Conservation (phyloP, 208 protist genomes). For the Leishmania guyanensis region DNA sequence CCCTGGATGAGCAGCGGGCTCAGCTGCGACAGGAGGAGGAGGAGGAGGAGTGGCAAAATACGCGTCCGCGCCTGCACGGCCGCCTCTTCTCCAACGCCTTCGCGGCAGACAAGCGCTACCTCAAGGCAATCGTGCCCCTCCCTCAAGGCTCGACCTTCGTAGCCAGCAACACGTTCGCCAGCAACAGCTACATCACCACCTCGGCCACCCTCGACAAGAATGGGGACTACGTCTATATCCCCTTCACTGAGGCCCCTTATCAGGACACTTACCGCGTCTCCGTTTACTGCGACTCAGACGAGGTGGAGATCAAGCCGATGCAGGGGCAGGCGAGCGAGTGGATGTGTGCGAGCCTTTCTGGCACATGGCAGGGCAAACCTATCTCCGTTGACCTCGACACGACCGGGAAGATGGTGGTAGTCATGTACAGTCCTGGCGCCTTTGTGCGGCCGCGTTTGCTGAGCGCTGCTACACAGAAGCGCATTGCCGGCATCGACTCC, state of each 20-base stretch:
- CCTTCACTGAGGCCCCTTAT: slow-evolving; percentile 83
- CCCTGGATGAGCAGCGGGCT: slow-evolving; percentile 58
- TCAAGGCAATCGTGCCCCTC: slow-evolving; percentile 85
- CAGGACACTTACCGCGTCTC: slow-evolving; percentile 80
- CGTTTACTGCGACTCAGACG: slow-evolving; percentile 89
- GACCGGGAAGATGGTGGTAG: slow-evolving; percentile 58
- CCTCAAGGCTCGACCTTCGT: slow-evolving; percentile 87
- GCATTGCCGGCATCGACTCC: slow-evolving; percentile 72
- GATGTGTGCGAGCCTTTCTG: slow-evolving; percentile 61
- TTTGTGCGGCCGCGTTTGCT: slow-evolving; percentile 73
- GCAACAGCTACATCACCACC: slow-evolving; percentile 89
- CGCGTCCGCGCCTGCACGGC: slow-evolving; percentile 78
- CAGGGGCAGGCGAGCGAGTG: slow-evolving; percentile 54
- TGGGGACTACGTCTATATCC: slow-evolving; percentile 85
- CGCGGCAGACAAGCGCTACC: slow-evolving; percentile 78
- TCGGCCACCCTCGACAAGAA: slow-evolving; percentile 61
- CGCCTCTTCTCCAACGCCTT: slow-evolving; percentile 84
- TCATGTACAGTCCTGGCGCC: slow-evolving; percentile 68
- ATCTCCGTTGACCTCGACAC: slow-evolving; percentile 56
- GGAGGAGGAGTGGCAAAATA: slow-evolving; percentile 72
- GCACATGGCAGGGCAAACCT: slow-evolving; percentile 58
- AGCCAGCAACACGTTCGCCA: slow-evolving; percentile 86
- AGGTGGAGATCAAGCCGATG: slow-evolving; percentile 67
- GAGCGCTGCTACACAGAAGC: slow-evolving; percentile 53
- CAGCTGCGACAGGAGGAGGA: slow-evolving; percentile 57